phyloP scores from a whole-genome alignment of 768 basidiomycete genomes.

The Nidularia sp. region DNA sequence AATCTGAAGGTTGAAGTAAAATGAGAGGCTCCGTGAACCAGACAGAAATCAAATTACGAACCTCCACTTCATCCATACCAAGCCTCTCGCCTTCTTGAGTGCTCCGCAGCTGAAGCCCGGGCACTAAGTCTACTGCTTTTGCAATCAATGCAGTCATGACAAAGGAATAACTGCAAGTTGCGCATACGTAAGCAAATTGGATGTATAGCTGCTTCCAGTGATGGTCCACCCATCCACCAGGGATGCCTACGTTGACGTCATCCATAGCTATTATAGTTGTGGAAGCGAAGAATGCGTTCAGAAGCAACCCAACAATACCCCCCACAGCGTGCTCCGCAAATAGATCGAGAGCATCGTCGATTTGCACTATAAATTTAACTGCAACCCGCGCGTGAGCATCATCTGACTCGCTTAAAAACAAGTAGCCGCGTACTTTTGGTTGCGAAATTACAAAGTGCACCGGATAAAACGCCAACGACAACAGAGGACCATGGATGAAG shows the following conservation, averaged over 20 bases:
- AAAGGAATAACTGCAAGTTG: conserved; percentile 55
- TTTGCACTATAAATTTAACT: conserved; percentile 67
- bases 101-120: conserved; percentile 52
- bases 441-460: conserved; percentile 74
- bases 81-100: conserved; percentile 53
- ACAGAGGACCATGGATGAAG: conserved; percentile 76
- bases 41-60: conserved; percentile 19
- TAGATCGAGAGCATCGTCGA: conserved; percentile 90
- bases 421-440: conserved; percentile 58
- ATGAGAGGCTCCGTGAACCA: neutral
- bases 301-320: conserved; percentile 69
- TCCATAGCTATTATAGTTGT: conserved; percentile 61
- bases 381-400: conserved; percentile 6
- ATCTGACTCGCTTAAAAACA: neutral
- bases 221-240: conserved; percentile 71
- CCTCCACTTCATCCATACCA: conserved; percentile 73
- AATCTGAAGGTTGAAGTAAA: conserved; percentile 30
- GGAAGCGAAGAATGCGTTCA: conserved; percentile 76
- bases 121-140: conserved; percentile 51
- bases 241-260: conserved; percentile 48
- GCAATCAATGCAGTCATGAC: conserved; percentile 59
- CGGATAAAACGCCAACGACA: conserved; percentile 70
- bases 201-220: conserved; percentile 80
- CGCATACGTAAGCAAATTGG: conserved; percentile 64
- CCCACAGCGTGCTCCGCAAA: conserved; percentile 91